Conservation (phyloP, 2,329 filamentous ascomycete species). For the Curvularia spicifera region DNA sequence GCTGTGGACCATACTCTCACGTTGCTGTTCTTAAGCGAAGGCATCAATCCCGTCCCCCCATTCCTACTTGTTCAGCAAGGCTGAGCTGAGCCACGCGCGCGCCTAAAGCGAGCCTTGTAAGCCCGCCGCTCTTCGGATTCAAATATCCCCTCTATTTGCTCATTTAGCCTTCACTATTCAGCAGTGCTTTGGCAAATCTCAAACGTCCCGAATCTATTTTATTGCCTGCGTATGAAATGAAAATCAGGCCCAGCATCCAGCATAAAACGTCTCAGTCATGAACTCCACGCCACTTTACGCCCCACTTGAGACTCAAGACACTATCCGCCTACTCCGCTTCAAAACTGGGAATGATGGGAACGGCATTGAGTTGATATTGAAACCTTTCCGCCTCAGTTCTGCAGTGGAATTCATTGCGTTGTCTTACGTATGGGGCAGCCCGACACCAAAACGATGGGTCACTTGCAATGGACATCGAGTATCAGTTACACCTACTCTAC, state of each 20-base stretch:
- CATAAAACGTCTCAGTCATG: not conserved
- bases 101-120: not conserved
- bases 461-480: not conserved
- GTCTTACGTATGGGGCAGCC: slow-evolving; percentile 3
- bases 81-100: not conserved
- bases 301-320: not conserved
- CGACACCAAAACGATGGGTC: not conserved
- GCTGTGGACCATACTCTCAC: not conserved
- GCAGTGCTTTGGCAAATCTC: too few relatives aligned
- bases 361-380: not conserved
- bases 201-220: too few relatives aligned
- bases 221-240: too few relatives aligned
- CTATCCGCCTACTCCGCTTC: not conserved
- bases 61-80: not conserved
- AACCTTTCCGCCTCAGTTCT: not conserved
- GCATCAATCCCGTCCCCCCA: not conserved
- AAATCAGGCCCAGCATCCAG: not conserved
- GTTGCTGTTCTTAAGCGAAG: not conserved
- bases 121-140: not conserved
- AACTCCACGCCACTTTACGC: not conserved
- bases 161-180: too few relatives aligned
- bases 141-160: not conserved
- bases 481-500: not conserved
- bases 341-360: not conserved
- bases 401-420: not conserved